Conservation (phyloP, 2,329 filamentous ascomycete genomes). For the Aureobasidium sp. region DNA sequence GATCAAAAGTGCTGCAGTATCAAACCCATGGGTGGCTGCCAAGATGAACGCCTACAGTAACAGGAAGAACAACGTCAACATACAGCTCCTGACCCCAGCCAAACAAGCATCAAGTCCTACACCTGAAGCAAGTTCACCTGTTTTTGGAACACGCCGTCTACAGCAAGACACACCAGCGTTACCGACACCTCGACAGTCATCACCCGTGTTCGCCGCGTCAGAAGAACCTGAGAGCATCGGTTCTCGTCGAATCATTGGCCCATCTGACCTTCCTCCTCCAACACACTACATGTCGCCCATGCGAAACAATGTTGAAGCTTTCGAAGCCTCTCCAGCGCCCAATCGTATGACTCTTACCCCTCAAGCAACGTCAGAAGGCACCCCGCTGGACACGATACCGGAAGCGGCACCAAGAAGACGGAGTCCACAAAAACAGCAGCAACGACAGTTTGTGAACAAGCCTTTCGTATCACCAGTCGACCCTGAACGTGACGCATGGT, state of each 20-base stretch:
- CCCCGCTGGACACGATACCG: conserved; percentile 8
- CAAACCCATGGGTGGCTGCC: conserved; percentile 46
- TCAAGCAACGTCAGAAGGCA: not conserved
- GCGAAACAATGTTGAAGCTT: not conserved
- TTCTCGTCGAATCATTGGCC: not conserved
- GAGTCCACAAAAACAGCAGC: conserved; percentile 19
- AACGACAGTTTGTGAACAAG: conserved; percentile 22
- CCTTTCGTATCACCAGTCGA: conserved; percentile 27
- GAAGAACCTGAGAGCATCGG: conserved; percentile 1
- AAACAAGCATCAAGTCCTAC: not conserved
- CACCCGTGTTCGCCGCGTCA: conserved; percentile 18
- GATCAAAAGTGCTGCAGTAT: conserved; percentile 29
- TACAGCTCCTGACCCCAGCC: conserved; percentile 14
- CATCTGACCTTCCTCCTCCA: not conserved
- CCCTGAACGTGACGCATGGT: conserved; percentile 21
- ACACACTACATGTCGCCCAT: not conserved
- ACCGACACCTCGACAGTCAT: conserved; percentile 28
- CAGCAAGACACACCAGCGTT: conserved; percentile 8
- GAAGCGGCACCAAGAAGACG: conserved; percentile 16
- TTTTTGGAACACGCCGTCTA: not conserved
- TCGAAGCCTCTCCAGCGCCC: not conserved
- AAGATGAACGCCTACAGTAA: conserved; percentile 36
- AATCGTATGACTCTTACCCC: not conserved
- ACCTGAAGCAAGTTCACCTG: conserved; percentile 7
- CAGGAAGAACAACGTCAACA: conserved; percentile 19